These are phyloP conservation scores for Echium plantagineum DNA, from an alignment of 257 asterid species.

Conservation along the genomic window DNA sequence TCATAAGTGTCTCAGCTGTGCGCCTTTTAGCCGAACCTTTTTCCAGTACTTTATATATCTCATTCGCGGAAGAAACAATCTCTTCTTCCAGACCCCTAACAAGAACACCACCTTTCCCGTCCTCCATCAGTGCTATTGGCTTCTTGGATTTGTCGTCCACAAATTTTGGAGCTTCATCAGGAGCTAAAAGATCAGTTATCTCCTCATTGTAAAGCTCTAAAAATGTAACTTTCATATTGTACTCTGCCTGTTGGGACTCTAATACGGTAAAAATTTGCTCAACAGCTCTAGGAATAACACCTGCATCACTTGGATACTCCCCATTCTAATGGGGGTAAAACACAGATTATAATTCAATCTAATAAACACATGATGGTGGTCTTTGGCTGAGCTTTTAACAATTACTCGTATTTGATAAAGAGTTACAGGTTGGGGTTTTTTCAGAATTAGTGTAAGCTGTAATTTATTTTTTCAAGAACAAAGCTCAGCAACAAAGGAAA, in stretches of 20 bases:
- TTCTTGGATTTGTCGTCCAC: constrained; percentile 83
- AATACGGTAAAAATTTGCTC: constrained; percentile 80
- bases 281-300: constrained; percentile 98
- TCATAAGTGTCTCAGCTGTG: constrained; percentile 96
- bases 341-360: constrained; percentile 11
- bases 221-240: constrained; percentile 89
- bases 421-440: too few relatives aligned
- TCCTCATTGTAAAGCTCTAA: constrained; percentile 94
- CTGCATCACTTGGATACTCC: constrained; percentile 93
- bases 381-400: too few relatives aligned
- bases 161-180: constrained; percentile 65
- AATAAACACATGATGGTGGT: neutral
- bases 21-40: constrained; percentile 97
- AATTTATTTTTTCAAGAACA: neutral
- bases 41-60: constrained; percentile 79
- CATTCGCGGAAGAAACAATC: constrained; percentile 86
- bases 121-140: constrained; percentile 97
- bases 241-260: constrained; percentile 90
- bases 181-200: constrained; percentile 88
- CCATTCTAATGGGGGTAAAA: constrained; percentile 59
- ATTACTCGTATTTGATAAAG: too few relatives aligned
- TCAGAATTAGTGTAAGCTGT: too few relatives aligned
- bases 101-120: constrained; percentile 93
- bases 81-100: constrained; percentile 98
- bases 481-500: neutral